Evolutionary conservation across 2,329 filamentous ascomycete genomes (phyloP), one percentile per base, ranked within the genome.

Genomic region (Fusarium domesticum): DNA sequence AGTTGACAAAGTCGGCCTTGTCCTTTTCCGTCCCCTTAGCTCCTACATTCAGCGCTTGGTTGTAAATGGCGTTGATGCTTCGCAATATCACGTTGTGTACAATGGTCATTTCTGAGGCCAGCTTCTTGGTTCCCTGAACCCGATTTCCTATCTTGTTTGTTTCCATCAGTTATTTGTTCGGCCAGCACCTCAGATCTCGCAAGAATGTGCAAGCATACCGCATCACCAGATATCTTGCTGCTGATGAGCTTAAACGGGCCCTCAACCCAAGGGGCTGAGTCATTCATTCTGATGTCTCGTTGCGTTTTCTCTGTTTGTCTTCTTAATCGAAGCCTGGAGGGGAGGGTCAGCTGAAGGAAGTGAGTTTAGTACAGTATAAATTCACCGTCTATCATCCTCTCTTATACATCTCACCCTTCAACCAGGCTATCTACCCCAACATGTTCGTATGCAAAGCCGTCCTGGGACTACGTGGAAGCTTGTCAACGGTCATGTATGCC

Each of bases 1-100:
- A 72, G 23, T 60, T 50, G 11, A 58, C 48, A 45, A 71, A 69
- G 25, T 59, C 51, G 5, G 53, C 36, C n/a, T 62, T 58, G 36
- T 73, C 67, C 18, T 64, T 53, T 8, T 53, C 41, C 2, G 51
- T 59, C 3, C 59, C 60, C 4, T 35, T 48, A 6, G 47, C 18
- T 4, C 61, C 52, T 6, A 72, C 58, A 42, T 69, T 61, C 6
- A 58, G 53, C 1, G 65, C 60, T 36, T 72, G 69, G 17, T 64
- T 53, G 49, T 70, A 66, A 25, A 71, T 61, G 6, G 63, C 59
- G 49, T 71, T 70, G 47, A 70, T 54, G 6, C 66, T 64, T 11
- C 66, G 65, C 7, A 67, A 44, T 16, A 69, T 33, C 16, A 61
- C 51, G 54, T 70, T 70, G 58, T 71, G 68, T 2, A 64, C 53